These are phyloP conservation scores for Berberis vulgaris DNA, from an alignment of 164 flowering plant species.

Conservation along the genomic window DNA sequence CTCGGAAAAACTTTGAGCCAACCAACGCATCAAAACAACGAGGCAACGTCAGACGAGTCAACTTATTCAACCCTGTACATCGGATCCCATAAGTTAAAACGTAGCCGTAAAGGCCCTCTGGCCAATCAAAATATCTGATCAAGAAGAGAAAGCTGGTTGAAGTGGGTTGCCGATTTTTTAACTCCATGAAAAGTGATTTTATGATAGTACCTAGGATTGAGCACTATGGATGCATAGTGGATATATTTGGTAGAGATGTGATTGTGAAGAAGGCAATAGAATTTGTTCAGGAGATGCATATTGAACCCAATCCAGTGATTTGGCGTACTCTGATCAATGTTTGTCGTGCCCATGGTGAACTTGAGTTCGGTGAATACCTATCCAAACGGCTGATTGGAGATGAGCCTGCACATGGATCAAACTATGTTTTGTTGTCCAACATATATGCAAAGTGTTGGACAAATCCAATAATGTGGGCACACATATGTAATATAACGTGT, in stretches of 20 bases:
- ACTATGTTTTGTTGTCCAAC: conserved; percentile 10
- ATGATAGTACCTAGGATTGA: conserved; percentile 8
- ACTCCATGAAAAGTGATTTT: conserved; percentile 5
- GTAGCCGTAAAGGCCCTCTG: too few species aligned
- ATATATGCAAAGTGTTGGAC: too few species aligned
- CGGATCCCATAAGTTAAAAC: too few species aligned
- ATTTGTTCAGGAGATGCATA: conserved; percentile 9
- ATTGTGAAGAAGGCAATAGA: conserved; percentile 5
- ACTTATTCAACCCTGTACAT: too few species aligned
- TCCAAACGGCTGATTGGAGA: conserved; percentile 9
- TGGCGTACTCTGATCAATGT: conserved; percentile 8
- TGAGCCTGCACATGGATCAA: conserved; percentile 7
- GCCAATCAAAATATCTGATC: too few species aligned
- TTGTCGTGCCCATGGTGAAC: conserved; percentile 9
- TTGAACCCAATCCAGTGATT: conserved; percentile 12
- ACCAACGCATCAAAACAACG: too few species aligned
- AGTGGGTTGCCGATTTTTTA: conserved; percentile 9
- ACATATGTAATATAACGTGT: too few species aligned
- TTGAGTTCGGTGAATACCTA: conserved; percentile 7
- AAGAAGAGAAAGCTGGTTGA: background rate
- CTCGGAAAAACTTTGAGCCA: too few species aligned
- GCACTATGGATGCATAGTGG: conserved; percentile 11
- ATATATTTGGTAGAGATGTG: conserved; percentile 6
- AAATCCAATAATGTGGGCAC: too few species aligned
- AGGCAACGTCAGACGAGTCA: too few species aligned